Evolutionary conservation across 768 basidiomycete species (phyloP).

Genomic region (Collybiopsis confluens): DNA sequence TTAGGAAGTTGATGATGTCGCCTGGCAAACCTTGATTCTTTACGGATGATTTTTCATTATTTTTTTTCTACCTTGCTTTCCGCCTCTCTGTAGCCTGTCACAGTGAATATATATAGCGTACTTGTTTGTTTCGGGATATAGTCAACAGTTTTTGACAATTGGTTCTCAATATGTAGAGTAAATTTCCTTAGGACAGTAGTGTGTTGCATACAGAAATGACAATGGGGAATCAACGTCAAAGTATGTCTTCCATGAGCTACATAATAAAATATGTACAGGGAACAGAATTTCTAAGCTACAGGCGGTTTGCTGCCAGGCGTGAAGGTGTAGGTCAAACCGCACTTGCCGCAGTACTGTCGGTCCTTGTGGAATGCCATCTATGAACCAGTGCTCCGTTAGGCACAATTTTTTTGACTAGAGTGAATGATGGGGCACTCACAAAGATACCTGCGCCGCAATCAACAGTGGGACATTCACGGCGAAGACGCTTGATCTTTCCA

Average conservation of each 20-base stretch:
- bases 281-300: conserved; percentile 40
- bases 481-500: conserved; percentile 98
- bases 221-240: no score
- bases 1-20: conserved; percentile 8
- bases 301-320: conserved; percentile 76
- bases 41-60: neutral
- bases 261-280: no score
- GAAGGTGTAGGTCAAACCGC: conserved; percentile 84
- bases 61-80: neutral
- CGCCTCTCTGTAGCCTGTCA: neutral
- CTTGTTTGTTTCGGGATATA: neutral
- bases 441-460: conserved; percentile 85
- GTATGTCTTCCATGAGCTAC: no score
- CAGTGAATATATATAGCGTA: neutral
- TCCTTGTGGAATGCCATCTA: conserved; percentile 99
- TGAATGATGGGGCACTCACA: conserved; percentile 36
- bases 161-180: no score
- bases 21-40: conserved; percentile 5
- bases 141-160: no score
- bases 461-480: conserved; percentile 88
- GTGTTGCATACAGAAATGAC: no score
- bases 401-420: conserved; percentile 20
- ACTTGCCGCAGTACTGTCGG: conserved; percentile 97
- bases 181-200: no score
- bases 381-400: conserved; percentile 9